Base-by-base conservation (phyloP, 306 rosid species). In the Castanopsis chinensis region DNA sequence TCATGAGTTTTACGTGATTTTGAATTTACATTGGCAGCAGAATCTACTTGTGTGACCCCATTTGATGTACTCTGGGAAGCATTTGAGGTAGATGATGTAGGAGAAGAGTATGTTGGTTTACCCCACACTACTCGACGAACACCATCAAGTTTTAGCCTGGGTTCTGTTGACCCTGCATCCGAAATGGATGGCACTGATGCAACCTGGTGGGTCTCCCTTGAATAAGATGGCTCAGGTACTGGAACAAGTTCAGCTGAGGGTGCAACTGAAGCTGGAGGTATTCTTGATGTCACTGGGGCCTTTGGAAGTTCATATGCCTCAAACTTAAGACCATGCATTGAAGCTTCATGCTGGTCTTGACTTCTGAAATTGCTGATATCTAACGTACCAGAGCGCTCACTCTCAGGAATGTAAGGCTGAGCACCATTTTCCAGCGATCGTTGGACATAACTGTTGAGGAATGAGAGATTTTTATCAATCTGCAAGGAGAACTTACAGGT, bases 81-180 rank as follows among this genome's bases (percentile, higher is more conserved):
- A 76, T 63, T 70, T 15, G 90, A 71, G 60, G 84, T 69, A 19
- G 91, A 83, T 20, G 92, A 51, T 41, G 82, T 14, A 56, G 94
- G 52, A 43, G 97, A 80, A 5, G 98, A 87, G 69, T 84, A 87
- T 5, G 91, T 54, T 53, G 91, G 89, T 83, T 83, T 86, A 17
- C 98, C 98, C 98, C 98, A 93, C 83, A 91, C 91, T 83, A 69
- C 91, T 76, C 90, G 94, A 86, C 90, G 94, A 86, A 93, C 98
- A 64, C 98, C 98, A 27, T 93, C 98, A 72, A 91, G 98, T 53
- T 88, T 86, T 75, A 93, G 85, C 90, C 86, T 91, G 49, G 91
- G 90, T 73, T 84, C 90, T 14, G 88, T 78, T 1, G 91, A 81
- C 71, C 92, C 94, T 56, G 84, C 79, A 73, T 88, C 96, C 14